Base-by-base conservation (phyloP, 2,329 filamentous ascomycete species). In the Sclerotinia nivalis region DNA sequence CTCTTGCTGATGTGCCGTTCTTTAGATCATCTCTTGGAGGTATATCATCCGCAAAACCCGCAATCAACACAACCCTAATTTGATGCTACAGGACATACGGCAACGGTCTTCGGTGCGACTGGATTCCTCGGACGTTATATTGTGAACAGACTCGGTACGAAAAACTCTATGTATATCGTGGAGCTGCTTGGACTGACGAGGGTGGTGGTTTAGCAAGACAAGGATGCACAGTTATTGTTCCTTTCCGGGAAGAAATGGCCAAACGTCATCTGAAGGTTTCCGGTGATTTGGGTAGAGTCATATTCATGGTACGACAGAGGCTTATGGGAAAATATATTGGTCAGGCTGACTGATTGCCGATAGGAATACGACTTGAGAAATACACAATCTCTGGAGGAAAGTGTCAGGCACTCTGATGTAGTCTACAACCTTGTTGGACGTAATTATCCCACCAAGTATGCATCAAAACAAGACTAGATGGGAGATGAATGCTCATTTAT, bases 101-200 rank as follows among this genome's bases (percentile, higher is more conserved):
- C 92, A 72, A 99, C 96, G 71, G 95, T 99, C 77, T 99, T 99
- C 83, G 96, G 96, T 82, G 96, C 96, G 78, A 97, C 94, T 72
- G 96, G 96, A 74, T 95, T 97, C 81, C 84, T 99, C 69, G 96
- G 96, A 79, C 90, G 96, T 80, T 99, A 99, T 82, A 97, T 99
- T 79, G 96, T 99, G 79, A 97, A 97, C 84, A 88, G 93, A 81
- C 87, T 99, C 79, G 93, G 93, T 90, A 84, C 72, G 83, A 55
- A 9, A 28, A 34, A 43, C 18, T 50, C 40, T 55, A 9, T 28
- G 0, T 45, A 62, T 47, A 20, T 34, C 45, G 4, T 22, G 20
- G 22, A 59, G n/a, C 28, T 18, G 68, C 47, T 40, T 47, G 64
- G 69, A 73, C 75, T 78, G 68, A 78, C 74, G 59, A 59, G 47